Evolutionary conservation across 495 filamentous ascomycete species (phyloP), one percentile per base, ranked within the genome.

Genomic region (Podospora fimiseda): DNA sequence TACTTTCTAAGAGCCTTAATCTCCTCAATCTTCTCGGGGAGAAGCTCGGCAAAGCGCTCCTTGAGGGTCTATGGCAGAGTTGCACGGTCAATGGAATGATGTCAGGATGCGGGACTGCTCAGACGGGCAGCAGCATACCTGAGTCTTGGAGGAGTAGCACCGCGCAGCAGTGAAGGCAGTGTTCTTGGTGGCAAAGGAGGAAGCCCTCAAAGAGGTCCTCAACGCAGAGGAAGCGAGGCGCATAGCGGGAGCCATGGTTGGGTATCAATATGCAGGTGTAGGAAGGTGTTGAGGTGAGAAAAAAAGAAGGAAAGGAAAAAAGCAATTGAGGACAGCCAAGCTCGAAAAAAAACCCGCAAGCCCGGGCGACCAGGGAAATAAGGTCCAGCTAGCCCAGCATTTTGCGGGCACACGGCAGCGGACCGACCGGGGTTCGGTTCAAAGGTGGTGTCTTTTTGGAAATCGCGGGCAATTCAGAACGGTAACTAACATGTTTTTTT

Each of bases 1-100:
- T 83, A 94, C 89, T 96, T 95, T 67, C 88, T 78, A 62, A 99
- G 81, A 69, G 89, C 86, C 88, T 97, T 99, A 75, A 99, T 90
- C 83, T 97, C 87, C 75, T 99, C 94, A 72, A 96, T 86, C 81
- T 97, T 90, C 66, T 82, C 87, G 55, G 93, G 93, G 48, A 98
- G 81, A 66, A 89, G 84, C 70, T 91, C 93, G 66, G 92, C 91
- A 70, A 99, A 99, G 69, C 89, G 90, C 64, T 99, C 93, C 79
- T 99, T 99, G 67, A 99, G 77, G 57, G 91, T 90, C 94, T 98
- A 53, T 20, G 53, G 43, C 41, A 55, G 38, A 57, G 36, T 30
- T 47, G 49, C 59, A 53, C 49, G 62, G 64, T 69, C 56, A 69
- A 65, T 59, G 43, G 55, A n/a, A 58, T 62, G 43, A 56, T 60